Base-by-base conservation (phyloP, 257 asterid genomes). In the Petunia axillaris region DNA sequence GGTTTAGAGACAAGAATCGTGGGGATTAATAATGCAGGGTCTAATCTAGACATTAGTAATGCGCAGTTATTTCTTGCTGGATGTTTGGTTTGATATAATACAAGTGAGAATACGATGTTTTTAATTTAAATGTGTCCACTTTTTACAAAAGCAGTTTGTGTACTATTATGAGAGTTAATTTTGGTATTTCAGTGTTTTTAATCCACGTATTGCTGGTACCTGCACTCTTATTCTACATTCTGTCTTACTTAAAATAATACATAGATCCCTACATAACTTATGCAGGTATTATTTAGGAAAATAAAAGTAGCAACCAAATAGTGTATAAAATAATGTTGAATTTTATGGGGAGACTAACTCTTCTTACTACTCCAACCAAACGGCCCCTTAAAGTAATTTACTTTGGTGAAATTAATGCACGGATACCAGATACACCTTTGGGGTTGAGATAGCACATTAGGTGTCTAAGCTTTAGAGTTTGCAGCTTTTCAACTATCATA, bases 351-450 rank as follows among this genome's bases (percentile, higher is more conserved):
- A 67, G 39, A 67, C 43, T 11, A 67, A 43, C 37, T 67, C 54
- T 66, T 14, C 75, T 67, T 67, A 41, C 4, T 15, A 67, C 75
- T 3, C 75, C 75, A 7, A 67, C 75, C 75, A 41, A 41, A 62
- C 6, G 13, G 35, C 41, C 66, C 41, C 9, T 62, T 1, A 59
- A 50, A 8, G 6, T 62, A 35, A 2, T 62, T 35, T 35, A 2
- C 37, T 62, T 35, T 35, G 66, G 66, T 62, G 41, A 62, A 62
- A 62, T 35, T 60, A 60, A 25, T 62, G n/a, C 67, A 8, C 41
- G 35, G 1, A 0, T 62, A 8, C 67, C 15, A 62, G 67, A 35
- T 1, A 2, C 39, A 37, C 41, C 35, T 62, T 35, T 62, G 41
- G 41, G 67, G 41, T 62, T 62, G 15, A 3, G 7, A 25, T 40